Conservation (phyloP, 2,329 filamentous ascomycete genomes). For the Beauveria asiatica region DNA sequence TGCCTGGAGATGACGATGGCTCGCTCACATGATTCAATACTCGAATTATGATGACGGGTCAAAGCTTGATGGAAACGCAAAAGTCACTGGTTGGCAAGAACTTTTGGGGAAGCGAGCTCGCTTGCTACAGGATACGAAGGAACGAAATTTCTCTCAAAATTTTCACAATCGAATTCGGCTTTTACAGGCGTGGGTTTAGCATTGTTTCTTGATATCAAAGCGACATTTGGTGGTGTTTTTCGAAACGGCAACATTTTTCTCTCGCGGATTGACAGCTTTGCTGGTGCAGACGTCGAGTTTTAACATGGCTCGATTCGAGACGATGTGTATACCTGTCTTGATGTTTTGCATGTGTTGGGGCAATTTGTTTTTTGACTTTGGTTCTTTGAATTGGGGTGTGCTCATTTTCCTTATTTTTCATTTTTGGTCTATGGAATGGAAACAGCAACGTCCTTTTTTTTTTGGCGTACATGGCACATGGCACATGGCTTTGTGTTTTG, state of each 20-base stretch:
- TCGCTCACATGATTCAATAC: neutral
- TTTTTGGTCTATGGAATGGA: neutral
- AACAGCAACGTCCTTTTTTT: neutral
- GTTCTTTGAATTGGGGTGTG: neutral
- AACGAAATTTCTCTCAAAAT: neutral
- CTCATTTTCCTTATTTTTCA: neutral
- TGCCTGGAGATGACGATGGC: constrained; percentile 62
- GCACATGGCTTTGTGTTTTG: neutral
- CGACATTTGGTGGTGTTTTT: neutral
- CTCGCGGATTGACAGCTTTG: neutral
- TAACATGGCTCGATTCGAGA: neutral
- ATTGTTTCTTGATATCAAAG: neutral
- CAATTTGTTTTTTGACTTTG: neutral
- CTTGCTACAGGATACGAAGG: neutral
- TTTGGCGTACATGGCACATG: constrained; percentile 2
- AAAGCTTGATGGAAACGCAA: neutral
- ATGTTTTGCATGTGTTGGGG: neutral
- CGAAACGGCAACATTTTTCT: neutral
- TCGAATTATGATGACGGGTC: neutral
- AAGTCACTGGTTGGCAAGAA: constrained; percentile 3
- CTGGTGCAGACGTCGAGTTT: neutral
- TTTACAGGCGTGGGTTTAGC: neutral
- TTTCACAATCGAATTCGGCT: neutral
- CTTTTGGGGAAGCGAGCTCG: constrained; percentile 1
- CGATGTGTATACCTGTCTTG: neutral